Evolutionary conservation across 2,329 filamentous ascomycete species (phyloP).

Genomic region (Geosmithia putterillii): DNA sequence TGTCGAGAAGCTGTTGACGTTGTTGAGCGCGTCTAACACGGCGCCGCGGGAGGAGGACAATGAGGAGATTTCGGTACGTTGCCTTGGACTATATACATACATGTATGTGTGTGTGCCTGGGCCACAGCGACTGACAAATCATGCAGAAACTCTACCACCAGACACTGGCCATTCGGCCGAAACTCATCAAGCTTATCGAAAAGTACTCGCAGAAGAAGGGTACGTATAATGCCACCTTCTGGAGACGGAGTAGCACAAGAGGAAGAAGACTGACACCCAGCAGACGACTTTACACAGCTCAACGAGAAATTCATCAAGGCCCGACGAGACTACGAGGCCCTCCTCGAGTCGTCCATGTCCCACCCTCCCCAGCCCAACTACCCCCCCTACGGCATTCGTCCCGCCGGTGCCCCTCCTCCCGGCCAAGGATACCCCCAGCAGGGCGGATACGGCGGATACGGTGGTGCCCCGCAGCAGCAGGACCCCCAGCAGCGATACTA

Average conservation of each 20-base stretch:
- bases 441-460: conserved; percentile 17
- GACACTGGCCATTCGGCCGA: conserved; percentile 85
- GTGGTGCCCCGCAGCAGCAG: background rate
- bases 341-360: conserved; percentile 94
- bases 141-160: conserved; percentile 71
- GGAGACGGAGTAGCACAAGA: conserved; percentile 3
- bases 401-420: conserved; percentile 17
- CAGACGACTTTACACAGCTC: conserved; percentile 94
- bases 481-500: conserved; percentile 53
- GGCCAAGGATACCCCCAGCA: conserved; percentile 26
- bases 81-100: background rate
- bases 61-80: conserved; percentile 77
- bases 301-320: conserved; percentile 99
- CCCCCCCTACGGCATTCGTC: conserved; percentile 51
- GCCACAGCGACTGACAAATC: conserved; percentile 17
- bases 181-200: conserved; percentile 94
- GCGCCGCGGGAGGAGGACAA: conserved; percentile 80
- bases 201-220: conserved; percentile 99
- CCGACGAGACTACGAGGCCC: conserved; percentile 84
- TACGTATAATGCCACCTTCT: conserved; percentile 19
- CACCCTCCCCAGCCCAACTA: conserved; percentile 76
- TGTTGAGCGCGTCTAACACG: conserved; percentile 78
- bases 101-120: no score
- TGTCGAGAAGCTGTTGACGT: conserved; percentile 61
- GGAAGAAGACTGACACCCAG: background rate